Evolutionary conservation across 140 eudicot species (phyloP).

Genomic region (Erigeron philadelphicus): DNA sequence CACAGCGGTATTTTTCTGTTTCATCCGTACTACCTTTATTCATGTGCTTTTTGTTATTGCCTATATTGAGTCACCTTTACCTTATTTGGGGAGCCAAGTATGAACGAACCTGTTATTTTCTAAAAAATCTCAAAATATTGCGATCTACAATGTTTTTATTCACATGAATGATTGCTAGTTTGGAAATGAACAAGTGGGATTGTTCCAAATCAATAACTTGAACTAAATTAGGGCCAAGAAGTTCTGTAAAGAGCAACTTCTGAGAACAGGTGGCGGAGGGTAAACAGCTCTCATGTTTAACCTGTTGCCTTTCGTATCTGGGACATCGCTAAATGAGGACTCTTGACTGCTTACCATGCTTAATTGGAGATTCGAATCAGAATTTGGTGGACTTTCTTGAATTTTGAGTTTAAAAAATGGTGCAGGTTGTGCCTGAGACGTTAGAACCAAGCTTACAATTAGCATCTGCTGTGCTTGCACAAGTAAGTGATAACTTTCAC

Average conservation of each 20-base stretch:
- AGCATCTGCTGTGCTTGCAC: constrained; percentile 98
- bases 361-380: not conserved
- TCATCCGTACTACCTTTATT: not conserved
- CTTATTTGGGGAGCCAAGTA: not conserved
- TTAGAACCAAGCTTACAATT: constrained; percentile 95
- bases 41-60: not conserved
- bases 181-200: not conserved
- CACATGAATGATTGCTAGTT: constrained; percentile 3
- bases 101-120: not conserved
- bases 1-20: constrained; percentile 70
- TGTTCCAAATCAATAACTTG: not conserved
- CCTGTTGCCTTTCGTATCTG: not conserved
- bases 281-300: not conserved
- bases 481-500: constrained; percentile 43
- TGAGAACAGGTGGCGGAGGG: not conserved
- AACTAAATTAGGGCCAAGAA: not conserved
- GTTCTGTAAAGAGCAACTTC: constrained; percentile 5
- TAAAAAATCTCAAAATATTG: not conserved
- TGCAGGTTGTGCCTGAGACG: constrained; percentile 97
- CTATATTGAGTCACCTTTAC: not conserved
- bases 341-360: not conserved
- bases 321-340: not conserved
- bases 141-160: not conserved
- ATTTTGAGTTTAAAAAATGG: constrained; percentile 4
- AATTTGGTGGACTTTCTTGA: constrained; percentile 15